Evolutionary conservation across 305 asterid species (phyloP), one percentile per base, ranked within the genome.

Genomic region (Solanum chacoense): DNA sequence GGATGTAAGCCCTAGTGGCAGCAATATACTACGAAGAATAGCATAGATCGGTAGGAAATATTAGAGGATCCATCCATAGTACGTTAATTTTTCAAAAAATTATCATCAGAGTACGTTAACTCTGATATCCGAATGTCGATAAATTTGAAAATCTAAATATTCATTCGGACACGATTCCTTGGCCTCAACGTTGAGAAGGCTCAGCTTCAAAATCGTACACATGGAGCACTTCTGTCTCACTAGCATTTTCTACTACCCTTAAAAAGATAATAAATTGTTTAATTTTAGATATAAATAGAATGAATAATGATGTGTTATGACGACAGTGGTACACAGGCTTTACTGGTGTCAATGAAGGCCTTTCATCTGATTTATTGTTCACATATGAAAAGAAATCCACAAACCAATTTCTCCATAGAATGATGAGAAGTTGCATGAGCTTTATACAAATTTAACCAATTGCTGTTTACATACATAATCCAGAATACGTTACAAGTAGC

Each of bases 21-120:
- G 67, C 1, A 2, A 10, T 18, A 20, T 8, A 59, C 1, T 59
- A 59, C 11, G 0, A 59, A 22, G 26, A 59, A 22, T 22, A 0
- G 12, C 28, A 59, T 20, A 6, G 1, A 59, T 59, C 12, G 0
- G 5, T 59, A 8, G 28, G 26, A 8, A 63, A 3, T 65, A 4
- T 55, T 1, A 55, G 4, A 18, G 10, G 10, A 55, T 18, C 65
- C n/a, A 7, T 18, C 65, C 65, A 55, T 18, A 7, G 22, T 18
- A 12, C 55, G 55, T 40, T 40, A 38, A 38, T 45, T 14, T 45
- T 45, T 5, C 8, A 45, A 45, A 14, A 45, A 0, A 45, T 6
- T 45, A 45, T 45, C 63, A 45, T 0, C 22, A 45, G 22, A 45
- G 22, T 2, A 14, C 22, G 20, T 45, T 45, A 5, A 45, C 63